Evolutionary conservation across 2,329 filamentous ascomycete species (phyloP).

Genomic region (Alternaria angustiovoidea): DNA sequence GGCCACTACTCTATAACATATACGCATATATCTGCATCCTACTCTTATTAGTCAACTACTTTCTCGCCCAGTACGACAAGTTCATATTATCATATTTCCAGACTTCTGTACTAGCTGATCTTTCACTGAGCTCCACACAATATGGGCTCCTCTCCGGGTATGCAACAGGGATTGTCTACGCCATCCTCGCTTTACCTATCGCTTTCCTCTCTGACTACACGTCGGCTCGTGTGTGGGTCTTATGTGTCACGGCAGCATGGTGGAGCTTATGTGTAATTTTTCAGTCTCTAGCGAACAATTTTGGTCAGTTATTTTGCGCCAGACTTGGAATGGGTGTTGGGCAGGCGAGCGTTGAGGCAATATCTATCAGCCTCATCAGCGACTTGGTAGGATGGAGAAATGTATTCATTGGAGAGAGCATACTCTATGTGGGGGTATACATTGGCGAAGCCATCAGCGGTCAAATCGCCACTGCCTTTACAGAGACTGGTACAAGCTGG

Average conservation of each 20-base stretch:
- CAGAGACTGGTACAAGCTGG: background rate
- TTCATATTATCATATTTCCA: conserved; percentile 2
- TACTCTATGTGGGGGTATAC: conserved; percentile 2
- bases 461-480: background rate
- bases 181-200: background rate
- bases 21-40: background rate
- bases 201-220: conserved; percentile 1
- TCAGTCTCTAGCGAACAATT: conserved; percentile 1
- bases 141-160: conserved; percentile 2
- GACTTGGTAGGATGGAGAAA: conserved; percentile 3
- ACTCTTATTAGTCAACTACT: background rate
- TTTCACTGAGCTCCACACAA: conserved; percentile 1
- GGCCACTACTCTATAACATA: background rate
- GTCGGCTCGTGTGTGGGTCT: conserved; percentile 2
- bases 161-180: conserved; percentile 4
- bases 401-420: background rate
- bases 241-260: background rate
- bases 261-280: conserved; percentile 4
- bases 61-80: conserved; percentile 1
- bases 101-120: background rate
- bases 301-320: background rate
- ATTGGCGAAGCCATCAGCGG: conserved; percentile 5
- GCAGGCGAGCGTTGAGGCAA: background rate
- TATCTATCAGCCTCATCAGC: conserved; percentile 3
- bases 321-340: conserved; percentile 1